Evolutionary conservation across 2,329 filamentous ascomycete species (phyloP).

Genomic region (Aspergillus sp.): DNA sequence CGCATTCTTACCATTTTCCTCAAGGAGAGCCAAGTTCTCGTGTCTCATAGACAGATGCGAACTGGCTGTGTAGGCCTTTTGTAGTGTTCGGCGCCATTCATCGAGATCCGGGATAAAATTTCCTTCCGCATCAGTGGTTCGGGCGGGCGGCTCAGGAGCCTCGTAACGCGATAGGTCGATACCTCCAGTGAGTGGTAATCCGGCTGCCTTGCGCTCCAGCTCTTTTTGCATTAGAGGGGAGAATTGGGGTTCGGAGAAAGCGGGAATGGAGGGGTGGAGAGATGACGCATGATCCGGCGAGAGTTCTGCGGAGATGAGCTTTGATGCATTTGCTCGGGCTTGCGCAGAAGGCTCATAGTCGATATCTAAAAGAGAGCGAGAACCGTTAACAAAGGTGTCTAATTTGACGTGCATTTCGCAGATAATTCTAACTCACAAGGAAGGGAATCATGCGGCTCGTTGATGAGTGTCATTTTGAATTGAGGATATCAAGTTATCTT

Average conservation of each 20-base stretch:
- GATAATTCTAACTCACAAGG: constrained; percentile 56
- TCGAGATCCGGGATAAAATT: constrained; percentile 26
- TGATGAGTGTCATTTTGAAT: constrained; percentile 57
- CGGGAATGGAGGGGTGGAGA: constrained; percentile 55
- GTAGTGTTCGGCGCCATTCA: constrained; percentile 47
- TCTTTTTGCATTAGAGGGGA: constrained; percentile 62
- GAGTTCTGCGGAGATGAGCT: constrained; percentile 64
- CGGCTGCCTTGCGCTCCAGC: constrained; percentile 58
- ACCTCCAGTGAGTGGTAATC: constrained; percentile 52
- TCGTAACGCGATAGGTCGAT: constrained; percentile 82
- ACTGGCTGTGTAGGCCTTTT: constrained; percentile 51
- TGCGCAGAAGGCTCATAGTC: constrained; percentile 60
- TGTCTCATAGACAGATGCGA: constrained; percentile 52
- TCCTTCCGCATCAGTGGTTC: constrained; percentile 21
- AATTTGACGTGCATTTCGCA: constrained; percentile 2
- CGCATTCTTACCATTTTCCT: constrained; percentile 76
- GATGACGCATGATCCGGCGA: constrained; percentile 41
- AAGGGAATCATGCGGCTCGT: constrained; percentile 68
- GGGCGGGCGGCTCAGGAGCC: constrained; percentile 55
- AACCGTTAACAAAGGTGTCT: constrained; percentile 6
- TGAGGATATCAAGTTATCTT: background rate
- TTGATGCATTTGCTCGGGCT: constrained; percentile 59
- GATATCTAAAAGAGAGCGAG: constrained; percentile 56
- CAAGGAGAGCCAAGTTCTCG: constrained; percentile 65
- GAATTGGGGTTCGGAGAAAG: constrained; percentile 50